Evolutionary conservation across 331 rosid species (phyloP).

Genomic region (Pyrus hybrid): DNA sequence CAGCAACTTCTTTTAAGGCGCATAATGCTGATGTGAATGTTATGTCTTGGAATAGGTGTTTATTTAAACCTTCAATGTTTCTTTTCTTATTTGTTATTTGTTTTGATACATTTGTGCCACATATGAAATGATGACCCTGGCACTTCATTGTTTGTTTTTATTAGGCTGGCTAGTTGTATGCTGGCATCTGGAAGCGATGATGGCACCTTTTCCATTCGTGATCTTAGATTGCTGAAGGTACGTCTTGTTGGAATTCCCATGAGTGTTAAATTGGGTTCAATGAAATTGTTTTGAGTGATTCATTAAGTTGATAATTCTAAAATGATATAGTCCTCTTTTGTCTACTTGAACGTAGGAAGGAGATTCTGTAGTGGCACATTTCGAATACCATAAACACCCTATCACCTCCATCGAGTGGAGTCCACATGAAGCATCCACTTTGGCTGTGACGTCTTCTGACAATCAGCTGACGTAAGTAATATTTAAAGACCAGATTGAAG

Average conservation of each 20-base stretch:
- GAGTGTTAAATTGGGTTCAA: background rate
- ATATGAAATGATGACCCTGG: background rate
- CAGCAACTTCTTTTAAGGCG: slow-evolving; percentile 71
- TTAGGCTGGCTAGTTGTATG: slow-evolving; percentile 77
- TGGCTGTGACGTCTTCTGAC: slow-evolving; percentile 81
- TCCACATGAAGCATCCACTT: slow-evolving; percentile 82
- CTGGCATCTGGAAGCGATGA: slow-evolving; percentile 11
- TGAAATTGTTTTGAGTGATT: background rate
- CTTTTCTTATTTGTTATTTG: background rate
- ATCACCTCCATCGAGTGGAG: slow-evolving; percentile 96
- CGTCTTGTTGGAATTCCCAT: background rate
- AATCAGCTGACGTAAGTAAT: slow-evolving; percentile 83
- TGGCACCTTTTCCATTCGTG: slow-evolving; percentile 79
- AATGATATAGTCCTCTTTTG: background rate
- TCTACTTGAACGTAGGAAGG: slow-evolving; percentile 40
- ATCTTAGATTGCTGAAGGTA: slow-evolving; percentile 81
- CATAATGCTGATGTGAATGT: slow-evolving; percentile 93
- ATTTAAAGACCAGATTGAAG: background rate
- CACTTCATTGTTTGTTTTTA: background rate
- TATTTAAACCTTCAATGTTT: background rate
- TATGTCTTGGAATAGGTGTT: slow-evolving; percentile 90
- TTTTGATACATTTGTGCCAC: background rate
- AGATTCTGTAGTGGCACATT: slow-evolving; percentile 80
- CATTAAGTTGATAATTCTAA: background rate
- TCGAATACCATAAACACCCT: slow-evolving; percentile 77